Evolutionary conservation across 352 stramenopile genomes (phyloP).

Genomic region (Phytophthora boehmeriae): DNA sequence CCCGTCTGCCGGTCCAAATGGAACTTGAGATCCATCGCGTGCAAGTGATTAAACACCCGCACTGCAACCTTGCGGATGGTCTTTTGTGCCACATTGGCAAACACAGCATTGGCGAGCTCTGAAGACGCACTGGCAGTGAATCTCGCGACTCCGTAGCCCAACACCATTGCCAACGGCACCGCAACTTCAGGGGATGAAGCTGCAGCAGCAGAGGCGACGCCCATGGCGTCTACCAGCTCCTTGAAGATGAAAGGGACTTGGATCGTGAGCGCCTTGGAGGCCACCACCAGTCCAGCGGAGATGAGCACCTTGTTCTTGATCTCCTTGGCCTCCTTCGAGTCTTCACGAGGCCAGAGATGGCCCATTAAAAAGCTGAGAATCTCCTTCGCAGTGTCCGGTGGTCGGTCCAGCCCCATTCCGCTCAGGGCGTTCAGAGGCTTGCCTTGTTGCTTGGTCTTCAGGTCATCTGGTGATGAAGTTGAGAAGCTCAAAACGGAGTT

Average conservation of each 20-base stretch:
- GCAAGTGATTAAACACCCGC: constrained; percentile 95
- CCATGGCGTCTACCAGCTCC: constrained; percentile 91
- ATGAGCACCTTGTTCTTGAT: constrained; percentile 86
- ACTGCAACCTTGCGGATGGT: constrained; percentile 95
- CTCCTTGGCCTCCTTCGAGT: constrained; percentile 57
- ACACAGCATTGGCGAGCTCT: constrained; percentile 95
- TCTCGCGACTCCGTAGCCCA: constrained; percentile 94
- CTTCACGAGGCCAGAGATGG: constrained; percentile 72
- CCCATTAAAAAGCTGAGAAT: constrained; percentile 67
- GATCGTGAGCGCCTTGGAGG: constrained; percentile 93
- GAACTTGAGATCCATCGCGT: constrained; percentile 94
- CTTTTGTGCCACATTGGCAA: constrained; percentile 95
- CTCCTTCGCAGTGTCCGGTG: constrained; percentile 52
- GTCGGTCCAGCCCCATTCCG: constrained; percentile 26
- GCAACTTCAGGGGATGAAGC: constrained; percentile 50
- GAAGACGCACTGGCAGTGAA: constrained; percentile 91
- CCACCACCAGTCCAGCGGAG: constrained; percentile 87
- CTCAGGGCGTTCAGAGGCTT: constrained; percentile 27
- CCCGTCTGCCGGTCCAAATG: constrained; percentile 96
- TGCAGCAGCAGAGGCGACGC: constrained; percentile 31
- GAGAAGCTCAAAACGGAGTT: constrained; percentile 40
- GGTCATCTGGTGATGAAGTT: constrained; percentile 28
- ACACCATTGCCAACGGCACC: constrained; percentile 85
- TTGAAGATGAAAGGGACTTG: constrained; percentile 98
- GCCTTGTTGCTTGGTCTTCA: constrained; percentile 22